Base-by-base conservation (phyloP, 306 rosid species). In the Corylus avellana region DNA sequence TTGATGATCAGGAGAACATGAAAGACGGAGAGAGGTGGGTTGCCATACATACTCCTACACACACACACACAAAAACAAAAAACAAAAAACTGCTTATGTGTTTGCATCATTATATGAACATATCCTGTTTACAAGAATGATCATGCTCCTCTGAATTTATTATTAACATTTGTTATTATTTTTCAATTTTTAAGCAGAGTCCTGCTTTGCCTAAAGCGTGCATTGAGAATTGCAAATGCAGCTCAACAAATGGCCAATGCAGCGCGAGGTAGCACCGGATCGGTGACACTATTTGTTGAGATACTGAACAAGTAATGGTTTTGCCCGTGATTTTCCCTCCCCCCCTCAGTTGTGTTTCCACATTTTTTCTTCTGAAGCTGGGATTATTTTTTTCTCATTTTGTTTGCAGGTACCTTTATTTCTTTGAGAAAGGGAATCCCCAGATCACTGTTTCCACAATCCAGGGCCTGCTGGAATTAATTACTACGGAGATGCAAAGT, bases 21-120 rank as follows among this genome's bases (percentile, higher is more conserved):
- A 91, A 94, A 85, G 98, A 94, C 78, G 98, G 98, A 75, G 98
- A 94, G 85, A 94, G 98, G 98, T 94, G 81, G 75, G 91, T 80
- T 78, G 68, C 76, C 77, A 13, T 80, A 4, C 46, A 58, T 80
- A 4, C 46, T 58, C 78, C 56, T 66, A 39, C 44, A 39, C 44
- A 39, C 44, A 3, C 44, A 39, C 44, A 39, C 44, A 39, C 44
- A 39, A 39, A 39, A 39, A 35, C 2, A 35, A 71, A 46, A 22
- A 22, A 22, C 25, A 22, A 22, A 22, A 22, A 22, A 22, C 25
- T 22, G 70, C 73, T 44, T 42, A n/a, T 80, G 78, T 35, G 67
- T 72, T 54, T 80, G 71, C 56, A 69, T 29, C 44, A 48, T 69
- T 42, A 17, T 68, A 46, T 80, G 47, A 42, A 14, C 12, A 13